Evolutionary conservation across 345 rosid species (phyloP).

Genomic region (Isatis tinctoria): DNA sequence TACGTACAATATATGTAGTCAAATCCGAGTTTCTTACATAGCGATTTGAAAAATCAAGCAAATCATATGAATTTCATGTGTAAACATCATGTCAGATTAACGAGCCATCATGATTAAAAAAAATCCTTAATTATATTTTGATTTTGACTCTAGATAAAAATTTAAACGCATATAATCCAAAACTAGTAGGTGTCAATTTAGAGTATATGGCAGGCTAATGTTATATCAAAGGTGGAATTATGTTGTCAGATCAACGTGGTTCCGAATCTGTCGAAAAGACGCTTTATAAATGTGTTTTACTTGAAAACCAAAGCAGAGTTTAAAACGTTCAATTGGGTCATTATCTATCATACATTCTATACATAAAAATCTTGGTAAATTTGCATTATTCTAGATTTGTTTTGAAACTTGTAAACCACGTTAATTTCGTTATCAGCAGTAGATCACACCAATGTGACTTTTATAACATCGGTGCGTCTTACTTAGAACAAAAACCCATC

Average conservation of each 20-base stretch:
- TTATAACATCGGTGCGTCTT: neutral
- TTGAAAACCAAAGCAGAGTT: neutral
- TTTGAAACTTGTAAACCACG: constrained; percentile 19
- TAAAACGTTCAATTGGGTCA: constrained; percentile 9
- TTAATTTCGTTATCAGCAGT: constrained; percentile 27
- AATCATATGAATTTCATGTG: neutral
- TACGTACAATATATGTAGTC: neutral
- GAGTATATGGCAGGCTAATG: constrained; percentile 5
- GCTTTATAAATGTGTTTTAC: neutral
- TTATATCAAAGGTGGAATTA: constrained; percentile 4
- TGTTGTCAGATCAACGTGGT: neutral
- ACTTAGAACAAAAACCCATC: neutral
- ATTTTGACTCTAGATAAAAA: neutral
- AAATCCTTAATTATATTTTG: neutral
- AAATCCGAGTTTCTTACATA: neutral
- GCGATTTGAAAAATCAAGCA: neutral
- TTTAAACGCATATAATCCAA: neutral
- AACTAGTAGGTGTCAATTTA: constrained; percentile 6
- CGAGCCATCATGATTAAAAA: constrained; percentile 2
- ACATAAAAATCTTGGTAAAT: constrained; percentile 22
- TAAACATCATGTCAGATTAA: constrained; percentile 1
- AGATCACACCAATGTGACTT: constrained; percentile 15
- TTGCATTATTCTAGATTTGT: constrained; percentile 6
- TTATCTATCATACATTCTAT: constrained; percentile 13
- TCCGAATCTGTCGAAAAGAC: constrained; percentile 12